These are phyloP conservation scores for Huiozyma naganishii DNA, from an alignment of 805 yeast genomes.

Conservation along the genomic window DNA sequence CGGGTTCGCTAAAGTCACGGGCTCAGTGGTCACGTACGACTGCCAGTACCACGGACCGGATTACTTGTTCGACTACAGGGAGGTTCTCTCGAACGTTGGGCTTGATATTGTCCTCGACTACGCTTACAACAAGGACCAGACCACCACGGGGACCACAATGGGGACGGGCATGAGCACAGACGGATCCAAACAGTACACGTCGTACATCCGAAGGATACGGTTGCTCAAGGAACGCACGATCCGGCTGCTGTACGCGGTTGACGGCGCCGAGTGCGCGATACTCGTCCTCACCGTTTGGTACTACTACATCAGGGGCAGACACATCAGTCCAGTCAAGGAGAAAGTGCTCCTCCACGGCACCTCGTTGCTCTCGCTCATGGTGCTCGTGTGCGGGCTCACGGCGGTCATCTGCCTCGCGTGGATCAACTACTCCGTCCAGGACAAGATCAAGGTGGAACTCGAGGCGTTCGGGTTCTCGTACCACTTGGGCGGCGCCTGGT, in stretches of 20 bases:
- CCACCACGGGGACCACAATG: neutral
- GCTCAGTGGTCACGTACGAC: slow-evolving; percentile 7
- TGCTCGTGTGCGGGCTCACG: slow-evolving; percentile 15
- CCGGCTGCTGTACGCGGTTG: slow-evolving; percentile 10
- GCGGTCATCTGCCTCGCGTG: slow-evolving; percentile 10
- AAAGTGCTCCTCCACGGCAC: slow-evolving; percentile 14
- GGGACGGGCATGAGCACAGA: too few relatives aligned
- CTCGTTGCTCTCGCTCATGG: slow-evolving; percentile 16
- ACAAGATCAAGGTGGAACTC: slow-evolving; percentile 16
- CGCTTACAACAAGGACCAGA: slow-evolving; percentile 15
- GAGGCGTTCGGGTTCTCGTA: slow-evolving; percentile 20
- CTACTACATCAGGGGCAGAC: slow-evolving; percentile 19
- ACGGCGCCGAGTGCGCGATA: slow-evolving; percentile 7
- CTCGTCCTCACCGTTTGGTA: slow-evolving; percentile 16
- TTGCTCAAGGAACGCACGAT: slow-evolving; percentile 12
- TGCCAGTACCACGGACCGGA: slow-evolving; percentile 12
- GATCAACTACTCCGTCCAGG: slow-evolving; percentile 12
- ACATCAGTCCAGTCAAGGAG: slow-evolving; percentile 13
- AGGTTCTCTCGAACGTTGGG: slow-evolving; percentile 15
- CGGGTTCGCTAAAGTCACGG: neutral
- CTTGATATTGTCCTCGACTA: slow-evolving; percentile 22
- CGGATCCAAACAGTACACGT: slow-evolving; percentile 3
- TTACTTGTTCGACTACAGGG: slow-evolving; percentile 22
- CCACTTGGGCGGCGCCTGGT: slow-evolving; percentile 20
- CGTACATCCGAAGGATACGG: slow-evolving; percentile 7